These are phyloP conservation scores for Lobulomyces angularis DNA, from an alignment of 192 early-diverging fungal genomes.

Conservation along the genomic window DNA sequence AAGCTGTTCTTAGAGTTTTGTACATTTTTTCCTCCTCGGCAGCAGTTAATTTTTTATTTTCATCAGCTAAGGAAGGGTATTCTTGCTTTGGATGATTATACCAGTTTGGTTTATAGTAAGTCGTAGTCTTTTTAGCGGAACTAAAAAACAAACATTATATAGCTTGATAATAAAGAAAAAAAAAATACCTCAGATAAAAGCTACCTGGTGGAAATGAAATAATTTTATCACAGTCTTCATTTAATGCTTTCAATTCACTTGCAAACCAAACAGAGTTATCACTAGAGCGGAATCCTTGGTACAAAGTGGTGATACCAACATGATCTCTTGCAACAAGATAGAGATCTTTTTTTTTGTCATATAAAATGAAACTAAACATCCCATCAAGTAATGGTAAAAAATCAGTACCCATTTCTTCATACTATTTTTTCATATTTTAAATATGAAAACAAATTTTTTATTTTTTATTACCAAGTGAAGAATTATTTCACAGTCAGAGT, in stretches of 20 bases:
- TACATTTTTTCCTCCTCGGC: conserved; percentile 52
- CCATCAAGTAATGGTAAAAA: conserved; percentile 82
- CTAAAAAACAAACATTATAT: too few relatives aligned
- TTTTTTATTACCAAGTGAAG: conserved; percentile 61
- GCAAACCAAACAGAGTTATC: conserved; percentile 86
- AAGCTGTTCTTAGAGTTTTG: conserved; percentile 57
- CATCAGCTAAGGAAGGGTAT: conserved; percentile 28
- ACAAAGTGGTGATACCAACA: conserved; percentile 95
- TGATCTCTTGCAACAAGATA: conserved; percentile 92
- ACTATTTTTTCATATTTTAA: conserved; percentile 32
- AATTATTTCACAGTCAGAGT: conserved; percentile 97
- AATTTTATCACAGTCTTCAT: conserved; percentile 96
- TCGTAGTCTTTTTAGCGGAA: conserved; percentile 54
- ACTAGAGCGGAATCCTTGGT: conserved; percentile 75
- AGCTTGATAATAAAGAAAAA: too few relatives aligned
- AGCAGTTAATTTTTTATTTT: conserved; percentile 33
- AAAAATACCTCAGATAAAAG: conserved; percentile 67
- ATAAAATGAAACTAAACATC: conserved; percentile 91
- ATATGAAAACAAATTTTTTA: neutral
- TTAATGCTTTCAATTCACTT: conserved; percentile 89
- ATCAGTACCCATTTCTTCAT: conserved; percentile 72
- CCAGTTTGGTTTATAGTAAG: conserved; percentile 88
- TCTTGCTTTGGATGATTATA: conserved; percentile 32
- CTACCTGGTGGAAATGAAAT: conserved; percentile 95
- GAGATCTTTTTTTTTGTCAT: conserved; percentile 67